phyloP scores from a whole-genome alignment of 345 rosid genomes.

The Dipteronia sinensis region DNA sequence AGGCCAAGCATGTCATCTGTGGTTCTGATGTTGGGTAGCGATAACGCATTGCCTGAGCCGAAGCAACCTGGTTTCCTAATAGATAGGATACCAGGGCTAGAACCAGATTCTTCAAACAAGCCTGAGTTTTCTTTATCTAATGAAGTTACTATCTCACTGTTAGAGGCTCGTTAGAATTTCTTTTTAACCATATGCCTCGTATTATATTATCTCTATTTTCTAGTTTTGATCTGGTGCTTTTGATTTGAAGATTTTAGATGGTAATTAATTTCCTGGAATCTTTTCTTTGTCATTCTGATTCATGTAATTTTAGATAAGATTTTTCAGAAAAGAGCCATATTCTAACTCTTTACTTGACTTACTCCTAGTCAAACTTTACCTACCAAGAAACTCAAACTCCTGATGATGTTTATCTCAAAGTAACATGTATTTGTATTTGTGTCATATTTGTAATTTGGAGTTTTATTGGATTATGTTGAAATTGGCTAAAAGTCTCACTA shows the following conservation, averaged over 20 bases:
- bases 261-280: neutral
- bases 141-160: slow-evolving; percentile 31
- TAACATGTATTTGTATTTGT: no score
- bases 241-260: neutral
- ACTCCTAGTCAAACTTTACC: no score
- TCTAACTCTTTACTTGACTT: no score
- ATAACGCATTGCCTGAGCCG: slow-evolving; percentile 37
- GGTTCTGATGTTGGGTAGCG: slow-evolving; percentile 49
- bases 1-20: slow-evolving; percentile 47
- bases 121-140: slow-evolving; percentile 19
- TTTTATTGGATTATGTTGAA: no score
- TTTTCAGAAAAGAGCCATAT: no score
- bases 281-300: no score
- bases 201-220: neutral
- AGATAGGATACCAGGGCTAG: slow-evolving; percentile 14
- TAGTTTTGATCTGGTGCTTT: neutral
- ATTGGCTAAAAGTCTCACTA: no score
- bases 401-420: no score
- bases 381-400: no score
- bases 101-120: slow-evolving; percentile 29
- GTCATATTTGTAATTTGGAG: no score
- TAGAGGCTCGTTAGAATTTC: slow-evolving; percentile 22
- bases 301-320: no score
- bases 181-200: neutral
- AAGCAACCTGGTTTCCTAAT: slow-evolving; percentile 45